These are phyloP conservation scores for Alternaria gansuensis DNA, from an alignment of 2,329 filamentous ascomycete genomes.

Conservation along the genomic window DNA sequence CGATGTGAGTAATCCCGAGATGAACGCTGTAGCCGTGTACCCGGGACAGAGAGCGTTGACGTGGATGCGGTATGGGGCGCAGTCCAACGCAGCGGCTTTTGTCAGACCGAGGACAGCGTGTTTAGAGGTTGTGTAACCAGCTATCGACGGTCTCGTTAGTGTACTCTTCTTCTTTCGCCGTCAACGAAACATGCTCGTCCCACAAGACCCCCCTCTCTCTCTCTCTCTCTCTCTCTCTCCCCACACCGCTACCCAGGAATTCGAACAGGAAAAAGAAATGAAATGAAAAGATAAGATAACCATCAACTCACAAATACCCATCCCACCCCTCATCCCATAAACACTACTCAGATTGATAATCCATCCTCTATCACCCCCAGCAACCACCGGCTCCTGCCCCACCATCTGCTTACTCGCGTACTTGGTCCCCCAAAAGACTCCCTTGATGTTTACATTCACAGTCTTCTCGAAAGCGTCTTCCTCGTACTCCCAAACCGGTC, in stretches of 20 bases:
- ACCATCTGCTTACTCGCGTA: slow-evolving; percentile 62
- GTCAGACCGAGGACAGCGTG: slow-evolving; percentile 63
- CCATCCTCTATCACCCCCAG: slow-evolving; percentile 55
- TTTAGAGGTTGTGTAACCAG: slow-evolving; percentile 59
- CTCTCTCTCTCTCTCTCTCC: too few relatives aligned
- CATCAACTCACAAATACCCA: slow-evolving; percentile 34
- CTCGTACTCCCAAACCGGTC: slow-evolving; percentile 58
- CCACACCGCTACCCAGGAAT: too few relatives aligned
- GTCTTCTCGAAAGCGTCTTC: slow-evolving; percentile 59
- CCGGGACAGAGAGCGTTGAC: slow-evolving; percentile 65
- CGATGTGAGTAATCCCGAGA: slow-evolving; percentile 27
- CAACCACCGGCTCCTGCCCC: slow-evolving; percentile 53
- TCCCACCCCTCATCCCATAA: slow-evolving; percentile 56
- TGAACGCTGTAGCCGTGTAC: slow-evolving; percentile 49
- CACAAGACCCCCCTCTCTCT: too few relatives aligned
- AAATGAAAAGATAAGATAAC: neutral
- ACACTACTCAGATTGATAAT: slow-evolving; percentile 66
- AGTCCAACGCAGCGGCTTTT: slow-evolving; percentile 60
- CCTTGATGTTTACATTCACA: slow-evolving; percentile 51
- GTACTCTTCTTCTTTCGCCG: neutral
- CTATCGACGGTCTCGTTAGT: slow-evolving; percentile 8
- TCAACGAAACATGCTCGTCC: too few relatives aligned
- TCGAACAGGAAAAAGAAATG: too few relatives aligned
- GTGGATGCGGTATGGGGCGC: slow-evolving; percentile 60
- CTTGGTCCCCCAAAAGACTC: slow-evolving; percentile 58